Conservation (phyloP, 2,329 filamentous ascomycete genomes). For the Phaeosphaeria sp. region DNA sequence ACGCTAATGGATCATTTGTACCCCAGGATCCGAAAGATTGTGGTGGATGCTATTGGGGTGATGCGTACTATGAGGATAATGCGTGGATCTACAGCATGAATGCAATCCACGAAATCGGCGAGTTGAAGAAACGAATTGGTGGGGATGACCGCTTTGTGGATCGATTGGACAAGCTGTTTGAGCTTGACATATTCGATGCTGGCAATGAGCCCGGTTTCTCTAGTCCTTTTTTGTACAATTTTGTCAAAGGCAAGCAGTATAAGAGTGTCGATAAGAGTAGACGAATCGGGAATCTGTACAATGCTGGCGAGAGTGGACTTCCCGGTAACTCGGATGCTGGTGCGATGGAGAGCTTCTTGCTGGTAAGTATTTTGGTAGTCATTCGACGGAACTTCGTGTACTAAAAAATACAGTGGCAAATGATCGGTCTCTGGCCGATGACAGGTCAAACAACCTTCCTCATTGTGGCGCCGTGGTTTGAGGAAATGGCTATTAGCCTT, state of each 20-base stretch:
- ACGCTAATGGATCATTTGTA: conserved; percentile 57
- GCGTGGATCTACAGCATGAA: conserved; percentile 74
- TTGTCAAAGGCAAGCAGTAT: conserved; percentile 65
- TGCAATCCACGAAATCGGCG: conserved; percentile 69
- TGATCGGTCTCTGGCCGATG: conserved; percentile 51
- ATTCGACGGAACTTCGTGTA: background rate
- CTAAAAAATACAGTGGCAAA: conserved; percentile 35
- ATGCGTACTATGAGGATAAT: conserved; percentile 66
- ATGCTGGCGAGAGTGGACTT: conserved; percentile 61
- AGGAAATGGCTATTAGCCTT: conserved; percentile 65
- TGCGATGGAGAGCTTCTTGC: conserved; percentile 73
- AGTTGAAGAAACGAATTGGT: conserved; percentile 63
- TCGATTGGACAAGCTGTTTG: conserved; percentile 68
- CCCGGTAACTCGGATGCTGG: conserved; percentile 76
- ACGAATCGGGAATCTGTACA: conserved; percentile 64
- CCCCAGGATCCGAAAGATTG: conserved; percentile 60
- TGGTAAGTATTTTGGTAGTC: conserved; percentile 22
- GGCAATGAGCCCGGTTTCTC: conserved; percentile 74
- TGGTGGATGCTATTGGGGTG: conserved; percentile 71
- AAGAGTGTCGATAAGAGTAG: conserved; percentile 66
- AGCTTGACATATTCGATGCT: conserved; percentile 65
- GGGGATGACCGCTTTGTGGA: conserved; percentile 62
- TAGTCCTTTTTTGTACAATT: conserved; percentile 74
- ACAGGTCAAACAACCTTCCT: conserved; percentile 74
- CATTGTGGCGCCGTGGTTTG: conserved; percentile 56